Conservation (phyloP, 768 basidiomycete species). For the Boletus reticulatus region DNA sequence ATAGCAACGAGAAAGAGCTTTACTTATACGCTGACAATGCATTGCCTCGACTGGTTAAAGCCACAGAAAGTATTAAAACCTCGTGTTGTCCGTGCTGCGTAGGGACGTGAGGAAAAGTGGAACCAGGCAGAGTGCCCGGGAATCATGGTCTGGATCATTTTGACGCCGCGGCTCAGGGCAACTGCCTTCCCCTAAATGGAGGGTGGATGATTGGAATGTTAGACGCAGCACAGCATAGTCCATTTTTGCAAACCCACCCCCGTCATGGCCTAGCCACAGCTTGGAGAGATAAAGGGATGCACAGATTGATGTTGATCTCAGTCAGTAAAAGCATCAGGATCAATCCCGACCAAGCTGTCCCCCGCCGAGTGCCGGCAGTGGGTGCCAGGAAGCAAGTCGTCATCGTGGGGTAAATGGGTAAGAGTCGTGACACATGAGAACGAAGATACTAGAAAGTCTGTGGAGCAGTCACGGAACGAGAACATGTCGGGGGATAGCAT, state of each 20-base stretch:
- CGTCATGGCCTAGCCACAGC: constrained; percentile 19
- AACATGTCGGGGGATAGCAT: constrained; percentile 7
- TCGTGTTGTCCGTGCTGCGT: constrained; percentile 35
- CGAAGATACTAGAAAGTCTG: constrained; percentile 9
- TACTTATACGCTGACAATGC: constrained; percentile 30
- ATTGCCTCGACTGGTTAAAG: constrained; percentile 29
- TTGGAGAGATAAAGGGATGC: constrained; percentile 13
- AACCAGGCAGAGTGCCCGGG: constrained; percentile 25
- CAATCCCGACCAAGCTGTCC: constrained; percentile 6
- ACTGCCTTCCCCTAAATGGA: constrained; percentile 33
- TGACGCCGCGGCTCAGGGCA: constrained; percentile 31
- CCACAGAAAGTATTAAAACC: constrained; percentile 30
- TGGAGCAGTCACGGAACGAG: constrained; percentile 16
- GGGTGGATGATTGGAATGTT: constrained; percentile 25
- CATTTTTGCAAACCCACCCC: constrained; percentile 16
- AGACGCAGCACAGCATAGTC: constrained; percentile 27
- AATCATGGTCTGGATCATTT: constrained; percentile 33
- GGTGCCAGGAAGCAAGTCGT: constrained; percentile 6
- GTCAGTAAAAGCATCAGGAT: constrained; percentile 1
- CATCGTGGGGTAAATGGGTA: constrained; percentile 23
- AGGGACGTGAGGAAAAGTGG: constrained; percentile 26
- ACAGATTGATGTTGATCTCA: constrained; percentile 5
- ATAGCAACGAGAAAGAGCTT: constrained; percentile 18
- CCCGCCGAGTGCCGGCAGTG: background rate
- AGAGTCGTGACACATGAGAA: constrained; percentile 3